phyloP scores from a whole-genome alignment of 441 rosid genomes.

The Capsella rubella region DNA sequence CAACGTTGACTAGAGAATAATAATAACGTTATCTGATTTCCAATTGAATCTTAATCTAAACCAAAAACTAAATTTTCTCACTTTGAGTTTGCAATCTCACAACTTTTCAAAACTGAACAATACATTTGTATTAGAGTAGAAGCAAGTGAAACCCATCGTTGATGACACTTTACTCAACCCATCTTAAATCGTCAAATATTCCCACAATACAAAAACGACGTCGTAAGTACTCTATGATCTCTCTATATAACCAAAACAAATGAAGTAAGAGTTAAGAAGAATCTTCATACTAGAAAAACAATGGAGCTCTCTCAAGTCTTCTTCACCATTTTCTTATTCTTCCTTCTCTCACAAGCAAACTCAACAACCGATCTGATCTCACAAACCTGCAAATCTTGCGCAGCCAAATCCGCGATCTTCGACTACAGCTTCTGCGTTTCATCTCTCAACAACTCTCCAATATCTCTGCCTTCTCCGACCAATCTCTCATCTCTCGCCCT shows the following conservation, averaged over 20 bases:
- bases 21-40: too few relatives aligned
- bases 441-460: constrained; percentile 56
- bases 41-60: too few relatives aligned
- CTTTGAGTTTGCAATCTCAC: too few relatives aligned
- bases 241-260: constrained; percentile 1
- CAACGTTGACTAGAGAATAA: too few relatives aligned
- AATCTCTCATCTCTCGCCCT: constrained; percentile 59
- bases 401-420: constrained; percentile 43
- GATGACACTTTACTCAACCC: constrained; percentile 39
- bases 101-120: too few relatives aligned
- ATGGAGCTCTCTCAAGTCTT: constrained; percentile 35
- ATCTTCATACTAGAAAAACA: not conserved
- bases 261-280: not conserved
- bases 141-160: constrained; percentile 29
- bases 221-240: not conserved
- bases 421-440: constrained; percentile 50
- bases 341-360: constrained; percentile 31
- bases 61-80: too few relatives aligned
- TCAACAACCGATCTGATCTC: constrained; percentile 45
- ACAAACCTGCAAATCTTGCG: constrained; percentile 60
- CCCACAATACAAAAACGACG: constrained; percentile 4
- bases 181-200: not conserved
- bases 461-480: constrained; percentile 47
- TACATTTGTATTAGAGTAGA: constrained; percentile 31
- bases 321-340: not conserved